These are phyloP conservation scores for Debaryomyces subglobosus DNA, from an alignment of 1,139 yeast species.

Conservation along the genomic window DNA sequence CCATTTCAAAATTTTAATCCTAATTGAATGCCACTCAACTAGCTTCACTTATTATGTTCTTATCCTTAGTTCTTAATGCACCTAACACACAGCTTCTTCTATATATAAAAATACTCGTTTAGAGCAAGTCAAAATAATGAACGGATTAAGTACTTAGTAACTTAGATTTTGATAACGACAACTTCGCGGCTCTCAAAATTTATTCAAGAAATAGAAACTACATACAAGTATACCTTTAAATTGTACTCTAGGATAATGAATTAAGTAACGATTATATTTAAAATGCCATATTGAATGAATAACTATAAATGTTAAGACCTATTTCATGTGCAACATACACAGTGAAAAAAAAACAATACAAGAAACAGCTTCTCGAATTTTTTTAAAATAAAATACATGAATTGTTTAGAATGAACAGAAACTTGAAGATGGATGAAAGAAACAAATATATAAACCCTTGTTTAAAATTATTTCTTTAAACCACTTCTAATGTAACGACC, in stretches of 20 bases:
- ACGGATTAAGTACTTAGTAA: neutral
- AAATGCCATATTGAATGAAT: slow-evolving; percentile 7
- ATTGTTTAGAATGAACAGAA: slow-evolving; percentile 2
- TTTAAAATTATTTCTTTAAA: slow-evolving; percentile 45
- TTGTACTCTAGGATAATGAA: neutral
- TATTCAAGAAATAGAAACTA: neutral
- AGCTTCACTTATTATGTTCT: neutral
- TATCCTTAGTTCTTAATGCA: neutral
- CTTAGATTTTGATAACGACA: neutral
- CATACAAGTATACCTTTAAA: neutral
- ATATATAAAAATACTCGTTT: neutral
- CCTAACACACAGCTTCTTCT: neutral
- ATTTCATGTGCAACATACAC: slow-evolving; percentile 1
- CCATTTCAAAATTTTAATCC: neutral
- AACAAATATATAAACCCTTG: neutral
- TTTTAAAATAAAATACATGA: slow-evolving; percentile 6
- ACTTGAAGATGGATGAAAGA: slow-evolving; percentile 3
- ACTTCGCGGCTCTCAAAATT: neutral
- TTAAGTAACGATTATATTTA: slow-evolving; percentile 4
- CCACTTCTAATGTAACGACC: slow-evolving; percentile 97
- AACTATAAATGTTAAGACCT: slow-evolving; percentile 6
- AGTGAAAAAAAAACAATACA: neutral
- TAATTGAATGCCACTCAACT: neutral
- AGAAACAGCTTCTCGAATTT: slow-evolving; percentile 1
- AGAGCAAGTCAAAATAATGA: neutral